phyloP scores from a whole-genome alignment of 306 rosid genomes.

The Begonia masoniana region DNA sequence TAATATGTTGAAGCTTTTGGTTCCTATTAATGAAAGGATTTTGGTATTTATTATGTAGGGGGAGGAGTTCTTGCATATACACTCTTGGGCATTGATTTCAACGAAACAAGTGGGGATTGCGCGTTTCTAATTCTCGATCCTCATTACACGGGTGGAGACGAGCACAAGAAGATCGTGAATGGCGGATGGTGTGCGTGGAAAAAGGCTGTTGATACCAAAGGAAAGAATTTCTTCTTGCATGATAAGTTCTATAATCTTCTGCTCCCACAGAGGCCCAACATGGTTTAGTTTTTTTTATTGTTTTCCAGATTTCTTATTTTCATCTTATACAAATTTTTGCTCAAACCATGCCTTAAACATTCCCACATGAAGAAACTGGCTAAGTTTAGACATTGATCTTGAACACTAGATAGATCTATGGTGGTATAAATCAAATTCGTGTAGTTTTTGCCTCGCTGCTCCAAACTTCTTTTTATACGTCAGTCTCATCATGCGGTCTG shows the following conservation, averaged over 20 bases:
- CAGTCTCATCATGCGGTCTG: no score
- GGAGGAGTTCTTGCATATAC: slow-evolving; percentile 98
- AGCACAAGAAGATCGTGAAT: slow-evolving; percentile 55
- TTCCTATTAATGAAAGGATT: no score
- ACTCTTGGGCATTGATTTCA: slow-evolving; percentile 86
- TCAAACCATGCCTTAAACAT: not conserved
- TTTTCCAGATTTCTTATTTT: not conserved
- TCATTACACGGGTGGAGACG: slow-evolving; percentile 81
- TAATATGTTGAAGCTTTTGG: no score
- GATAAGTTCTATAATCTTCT: slow-evolving; percentile 91
- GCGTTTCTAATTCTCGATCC: slow-evolving; percentile 95
- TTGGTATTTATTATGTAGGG: slow-evolving; percentile 33
- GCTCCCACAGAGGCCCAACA: slow-evolving; percentile 87
- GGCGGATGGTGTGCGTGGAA: slow-evolving; percentile 99
- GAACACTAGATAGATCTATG: not conserved
- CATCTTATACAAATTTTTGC: not conserved
- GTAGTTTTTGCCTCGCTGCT: no score
- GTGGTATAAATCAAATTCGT: no score
- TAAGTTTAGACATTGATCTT: not conserved
- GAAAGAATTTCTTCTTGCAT: slow-evolving; percentile 69
- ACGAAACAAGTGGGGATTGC: slow-evolving; percentile 80
- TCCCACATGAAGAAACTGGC: not conserved
- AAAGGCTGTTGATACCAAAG: slow-evolving; percentile 84
- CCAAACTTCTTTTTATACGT: no score
- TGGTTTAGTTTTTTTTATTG: slow-evolving; percentile 40